A percentile compares a stretch with the other conserved stretches of the same genome.
Evolutionary conservation across 805 yeast genomes (phyloP).

Genomic region (Debaryomyces tyrocola): DNA sequence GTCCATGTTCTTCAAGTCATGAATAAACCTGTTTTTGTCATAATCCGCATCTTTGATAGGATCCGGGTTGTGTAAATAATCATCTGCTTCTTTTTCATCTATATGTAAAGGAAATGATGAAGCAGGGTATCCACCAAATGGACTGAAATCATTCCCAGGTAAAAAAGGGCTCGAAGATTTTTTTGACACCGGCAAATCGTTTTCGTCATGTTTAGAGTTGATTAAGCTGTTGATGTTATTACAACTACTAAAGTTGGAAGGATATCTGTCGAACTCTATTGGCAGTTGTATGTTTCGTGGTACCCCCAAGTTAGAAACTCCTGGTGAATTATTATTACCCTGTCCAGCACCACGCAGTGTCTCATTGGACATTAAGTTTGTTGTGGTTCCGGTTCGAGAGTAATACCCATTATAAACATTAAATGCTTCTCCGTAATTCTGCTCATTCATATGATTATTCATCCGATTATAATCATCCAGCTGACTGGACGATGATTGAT

Average conservation of each 20-base stretch:
- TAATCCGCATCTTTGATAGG: conserved; percentile 87
- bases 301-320: not conserved
- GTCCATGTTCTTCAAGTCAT: conserved; percentile 68
- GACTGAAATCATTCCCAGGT: conserved; percentile 66
- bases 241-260: conserved; percentile 32
- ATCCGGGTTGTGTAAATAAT: conserved; percentile 92
- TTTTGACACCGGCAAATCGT: conserved; percentile 19
- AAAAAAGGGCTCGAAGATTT: conserved; percentile 27
- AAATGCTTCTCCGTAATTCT: not conserved
- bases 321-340: not conserved
- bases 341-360: not conserved
- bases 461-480: conserved; percentile 1
- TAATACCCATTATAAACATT: conserved; percentile 42
- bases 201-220: conserved; percentile 13
- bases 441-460: not conserved
- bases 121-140: conserved; percentile 97
- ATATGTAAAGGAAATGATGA: conserved; percentile 83
- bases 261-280: conserved; percentile 65
- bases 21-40: conserved; percentile 63
- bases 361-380: conserved; percentile 31
- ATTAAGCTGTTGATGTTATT: conserved; percentile 14
- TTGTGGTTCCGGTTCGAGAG: conserved; percentile 36
- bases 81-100: conserved; percentile 94
- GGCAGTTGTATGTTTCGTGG: conserved; percentile 35
- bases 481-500: not conserved